Conservation (phyloP, 257 asterid genomes). For the Nicotiana sylvestris region DNA sequence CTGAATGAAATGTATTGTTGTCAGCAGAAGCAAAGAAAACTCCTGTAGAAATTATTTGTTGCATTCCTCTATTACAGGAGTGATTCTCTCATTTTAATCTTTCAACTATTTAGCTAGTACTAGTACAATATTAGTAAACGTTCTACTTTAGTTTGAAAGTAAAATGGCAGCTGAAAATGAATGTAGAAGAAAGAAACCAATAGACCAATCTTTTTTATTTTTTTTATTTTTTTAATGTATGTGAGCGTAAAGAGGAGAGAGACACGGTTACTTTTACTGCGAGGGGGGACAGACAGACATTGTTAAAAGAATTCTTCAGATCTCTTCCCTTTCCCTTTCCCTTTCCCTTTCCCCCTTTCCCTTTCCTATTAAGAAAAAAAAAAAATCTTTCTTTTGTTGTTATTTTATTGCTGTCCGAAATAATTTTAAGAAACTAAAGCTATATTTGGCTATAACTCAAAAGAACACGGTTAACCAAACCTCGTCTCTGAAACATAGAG, state of each 20-base stretch:
- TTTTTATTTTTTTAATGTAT: not conserved
- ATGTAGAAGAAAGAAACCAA: not conserved
- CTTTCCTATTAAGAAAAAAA: not conserved
- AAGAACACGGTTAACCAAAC: too few species aligned
- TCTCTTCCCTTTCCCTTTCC: not conserved
- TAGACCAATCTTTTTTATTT: not conserved
- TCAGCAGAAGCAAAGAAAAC: slow-evolving; percentile 9
- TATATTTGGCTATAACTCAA: too few species aligned
- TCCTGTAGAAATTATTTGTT: not conserved
- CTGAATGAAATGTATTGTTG: slow-evolving; percentile 49
- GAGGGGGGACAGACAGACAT: slow-evolving; percentile 20
- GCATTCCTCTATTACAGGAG: not conserved
- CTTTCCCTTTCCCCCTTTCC: not conserved
- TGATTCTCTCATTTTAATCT: not conserved
- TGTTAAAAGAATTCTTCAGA: slow-evolving; percentile 12
- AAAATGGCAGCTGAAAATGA: not conserved
- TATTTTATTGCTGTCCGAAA: too few species aligned
- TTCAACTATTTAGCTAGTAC: not conserved
- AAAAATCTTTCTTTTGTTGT: too few species aligned
- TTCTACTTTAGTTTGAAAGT: not conserved
- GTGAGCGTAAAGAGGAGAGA: slow-evolving; percentile 3
- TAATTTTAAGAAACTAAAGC: too few species aligned
- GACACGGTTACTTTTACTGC: slow-evolving; percentile 13
- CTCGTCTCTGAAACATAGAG: too few species aligned
- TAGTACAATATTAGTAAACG: not conserved